These are phyloP conservation scores for Gossypium mustelinum DNA, from an alignment of 345 rosid genomes.

Conservation along the genomic window DNA sequence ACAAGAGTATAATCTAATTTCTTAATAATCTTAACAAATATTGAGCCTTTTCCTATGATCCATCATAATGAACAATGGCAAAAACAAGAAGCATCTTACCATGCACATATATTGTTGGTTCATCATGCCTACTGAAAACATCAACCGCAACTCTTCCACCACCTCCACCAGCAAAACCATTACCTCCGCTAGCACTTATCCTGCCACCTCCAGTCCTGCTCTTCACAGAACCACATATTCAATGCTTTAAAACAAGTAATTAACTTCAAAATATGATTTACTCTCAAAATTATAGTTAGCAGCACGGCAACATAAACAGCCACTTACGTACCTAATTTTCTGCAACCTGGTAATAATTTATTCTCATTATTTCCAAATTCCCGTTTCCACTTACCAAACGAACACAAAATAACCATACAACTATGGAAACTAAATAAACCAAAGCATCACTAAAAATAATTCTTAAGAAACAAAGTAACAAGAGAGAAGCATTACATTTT, in stretches of 20 bases:
- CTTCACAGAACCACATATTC: slow-evolving; percentile 35
- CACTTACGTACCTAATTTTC: neutral
- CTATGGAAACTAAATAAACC: slow-evolving; percentile 18
- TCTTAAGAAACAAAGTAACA: slow-evolving; percentile 8
- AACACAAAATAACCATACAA: neutral
- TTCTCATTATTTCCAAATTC: neutral
- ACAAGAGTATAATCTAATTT: neutral
- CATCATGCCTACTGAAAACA: slow-evolving; percentile 93
- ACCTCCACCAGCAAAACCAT: slow-evolving; percentile 97
- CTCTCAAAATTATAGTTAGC: neutral
- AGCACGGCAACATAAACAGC: neutral
- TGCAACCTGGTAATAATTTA: neutral
- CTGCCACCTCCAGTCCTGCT: slow-evolving; percentile 93
- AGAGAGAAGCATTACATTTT: slow-evolving; percentile 64
- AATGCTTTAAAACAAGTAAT: neutral
- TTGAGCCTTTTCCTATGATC: neutral
- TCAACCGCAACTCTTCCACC: slow-evolving; percentile 98
- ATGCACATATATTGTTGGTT: slow-evolving; percentile 80
- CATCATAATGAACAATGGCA: neutral
- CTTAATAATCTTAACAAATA: neutral
- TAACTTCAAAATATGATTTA: neutral
- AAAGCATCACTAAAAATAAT: slow-evolving; percentile 16
- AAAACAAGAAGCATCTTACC: slow-evolving; percentile 48
- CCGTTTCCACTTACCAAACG: neutral
- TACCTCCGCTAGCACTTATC: slow-evolving; percentile 96